Percentiles rank a stretch among this genome's conserved stretches.
phyloP scores from a whole-genome alignment of 805 yeast genomes.

The Blastobotrys peoriensis region DNA sequence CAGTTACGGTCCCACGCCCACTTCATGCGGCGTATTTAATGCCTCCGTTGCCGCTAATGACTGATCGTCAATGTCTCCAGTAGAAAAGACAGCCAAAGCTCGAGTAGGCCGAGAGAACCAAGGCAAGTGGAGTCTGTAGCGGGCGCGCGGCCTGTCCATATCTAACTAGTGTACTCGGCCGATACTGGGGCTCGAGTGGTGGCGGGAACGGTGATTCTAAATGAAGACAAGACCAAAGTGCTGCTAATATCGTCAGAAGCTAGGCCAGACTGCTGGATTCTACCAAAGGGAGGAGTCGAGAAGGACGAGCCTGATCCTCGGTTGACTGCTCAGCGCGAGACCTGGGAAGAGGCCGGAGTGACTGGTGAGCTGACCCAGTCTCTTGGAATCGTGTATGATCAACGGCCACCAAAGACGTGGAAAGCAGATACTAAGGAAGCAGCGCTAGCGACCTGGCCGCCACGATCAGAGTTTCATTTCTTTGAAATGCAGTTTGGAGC shows the following conservation, averaged over 20 bases:
- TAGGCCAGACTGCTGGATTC: slow-evolving; percentile 67
- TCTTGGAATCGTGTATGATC: slow-evolving; percentile 64
- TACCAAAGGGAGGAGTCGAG: slow-evolving; percentile 97
- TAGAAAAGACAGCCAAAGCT: slow-evolving; percentile 18
- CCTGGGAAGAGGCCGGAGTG: slow-evolving; percentile 98
- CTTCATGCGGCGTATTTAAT: too few relatives aligned
- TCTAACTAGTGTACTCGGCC: slow-evolving; percentile 41
- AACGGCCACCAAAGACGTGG: slow-evolving; percentile 44
- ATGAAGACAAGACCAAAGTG: slow-evolving; percentile 50
- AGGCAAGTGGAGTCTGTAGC: slow-evolving; percentile 17
- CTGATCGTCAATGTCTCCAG: too few relatives aligned
- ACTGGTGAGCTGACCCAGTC: slow-evolving; percentile 51
- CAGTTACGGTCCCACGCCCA: too few relatives aligned
- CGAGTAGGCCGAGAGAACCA: slow-evolving; percentile 35
- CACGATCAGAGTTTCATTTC: slow-evolving; percentile 82
- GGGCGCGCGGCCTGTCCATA: slow-evolving; percentile 7
- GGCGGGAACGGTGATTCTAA: slow-evolving; percentile 84
- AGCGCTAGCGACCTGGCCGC: slow-evolving; percentile 38
- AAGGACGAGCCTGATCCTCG: slow-evolving; percentile 52
- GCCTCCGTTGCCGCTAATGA: too few relatives aligned
- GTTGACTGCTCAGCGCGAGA: slow-evolving; percentile 70
- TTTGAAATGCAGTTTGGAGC: slow-evolving; percentile 64
- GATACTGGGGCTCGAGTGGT: slow-evolving; percentile 75
- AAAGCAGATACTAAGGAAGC: slow-evolving; percentile 22
- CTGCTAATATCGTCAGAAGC: slow-evolving; percentile 74